Base-by-base conservation (phyloP, 1,139 yeast species). In the Saccharomyces hybrid region DNA sequence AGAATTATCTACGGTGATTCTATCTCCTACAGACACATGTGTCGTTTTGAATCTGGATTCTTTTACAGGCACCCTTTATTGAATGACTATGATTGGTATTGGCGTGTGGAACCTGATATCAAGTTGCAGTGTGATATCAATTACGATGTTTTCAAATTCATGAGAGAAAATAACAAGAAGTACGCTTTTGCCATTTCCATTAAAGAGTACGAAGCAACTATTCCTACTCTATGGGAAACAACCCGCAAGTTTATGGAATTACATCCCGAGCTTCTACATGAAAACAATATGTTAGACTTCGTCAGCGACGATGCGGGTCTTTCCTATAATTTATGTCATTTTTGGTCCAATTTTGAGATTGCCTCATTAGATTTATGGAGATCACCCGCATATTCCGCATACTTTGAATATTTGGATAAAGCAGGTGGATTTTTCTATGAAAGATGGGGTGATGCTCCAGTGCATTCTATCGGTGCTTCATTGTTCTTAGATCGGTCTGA, bases 371-470 rank as follows among this genome's bases (percentile, higher is more conserved):
- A 85, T 60, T 84, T 90, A 67, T 88, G 88, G 85, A 74, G 96
- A 63, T 73, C 81, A 9, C 76, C 80, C 48, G 83, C 84, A 1
- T 90, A 90, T 70, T 70, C 76, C 14, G 78, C 77, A 48, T 90
- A 83, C 71, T 90, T 90, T 64, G 81, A 87, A 19, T 72, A 78
- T 61, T 76, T 90, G 62, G 97, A 90, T 69, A 66, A 75, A 57
- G 77, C 84, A 0, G 97, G 97, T 44, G 95, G 95, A 2, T 90
- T 90, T 74, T 90, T 87, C 73, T 90, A 90, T 70, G 97, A 90
- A 70, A 78, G 97, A 68, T 90, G 97, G 97, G 97, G 97, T 32
- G 97, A 90, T 71, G 97, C 97, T 0, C 97, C 97, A 4, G 82
- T 89, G 26, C 97, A 89, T 72, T 84, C 96, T 2, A 80, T 89